Conservation (phyloP, 2,329 filamentous ascomycete species). For the Xylaria arbuscula region DNA sequence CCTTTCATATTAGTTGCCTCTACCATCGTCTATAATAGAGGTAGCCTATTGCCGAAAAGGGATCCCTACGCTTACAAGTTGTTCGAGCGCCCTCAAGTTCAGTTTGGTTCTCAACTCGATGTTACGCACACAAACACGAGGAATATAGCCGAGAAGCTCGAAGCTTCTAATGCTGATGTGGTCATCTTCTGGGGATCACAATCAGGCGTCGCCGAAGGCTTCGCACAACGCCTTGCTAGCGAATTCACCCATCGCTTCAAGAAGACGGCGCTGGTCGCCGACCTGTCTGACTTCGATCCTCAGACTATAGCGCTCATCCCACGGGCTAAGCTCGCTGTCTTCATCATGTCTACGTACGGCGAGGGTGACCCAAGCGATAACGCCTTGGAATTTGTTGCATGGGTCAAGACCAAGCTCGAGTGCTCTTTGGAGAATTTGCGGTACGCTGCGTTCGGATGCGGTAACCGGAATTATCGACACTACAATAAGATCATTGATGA, state of each 20-base stretch:
- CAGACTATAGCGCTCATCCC: slow-evolving; percentile 28
- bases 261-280: not conserved
- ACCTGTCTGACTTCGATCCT: not conserved
- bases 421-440: not conserved
- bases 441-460: slow-evolving; percentile 16
- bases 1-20: slow-evolving; percentile 9
- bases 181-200: not conserved
- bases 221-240: not conserved
- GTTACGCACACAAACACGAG: not conserved
- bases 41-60: slow-evolving; percentile 1
- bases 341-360: slow-evolving; percentile 14
- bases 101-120: not conserved
- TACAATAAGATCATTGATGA: slow-evolving; percentile 16
- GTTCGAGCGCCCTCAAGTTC: slow-evolving; percentile 13
- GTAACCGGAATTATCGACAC: slow-evolving; percentile 10
- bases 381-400: slow-evolving; percentile 12
- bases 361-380: slow-evolving; percentile 13
- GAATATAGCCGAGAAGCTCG: not conserved
- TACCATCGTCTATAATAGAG: slow-evolving; percentile 4
- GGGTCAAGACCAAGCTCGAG: not conserved
- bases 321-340: not conserved
- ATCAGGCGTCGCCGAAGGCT: not conserved
- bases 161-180: not conserved
- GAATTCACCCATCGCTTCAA: not conserved
- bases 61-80: slow-evolving; percentile 12